Base-by-base conservation (phyloP, 306 rosid species). In the Urtica urens region DNA sequence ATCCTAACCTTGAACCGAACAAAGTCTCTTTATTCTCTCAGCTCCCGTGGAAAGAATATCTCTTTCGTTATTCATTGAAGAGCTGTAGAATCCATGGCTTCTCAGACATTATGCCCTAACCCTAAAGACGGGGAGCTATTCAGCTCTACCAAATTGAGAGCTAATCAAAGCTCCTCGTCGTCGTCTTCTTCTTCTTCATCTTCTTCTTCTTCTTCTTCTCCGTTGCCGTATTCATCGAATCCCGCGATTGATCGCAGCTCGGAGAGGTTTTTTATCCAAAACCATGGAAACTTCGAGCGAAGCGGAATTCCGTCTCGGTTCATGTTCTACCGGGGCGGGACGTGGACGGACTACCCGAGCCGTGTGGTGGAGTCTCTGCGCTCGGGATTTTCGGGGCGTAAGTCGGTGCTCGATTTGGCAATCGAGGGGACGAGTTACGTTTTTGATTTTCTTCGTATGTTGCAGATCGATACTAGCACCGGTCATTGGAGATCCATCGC, bases 361-460 rank as follows among this genome's bases (percentile, higher is more conserved):
- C 45, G 50, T 38, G 69, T 59, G 14, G n/a, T 61, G 0, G 77
- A 59, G 12, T 12, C 39, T 22, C 10, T 78, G 45, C 66, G 71
- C 3, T 15, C 26, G 38, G 64, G 50, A 4, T 82, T 78, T 55
- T n/a, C 22, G 10, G 68, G 62, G 33, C 58, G 72, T 10, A 78
- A 49, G 38, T 60, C 74, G 24, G 43, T 53, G 23, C 17, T 70
- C 1, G 71, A 65, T 5, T 9, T 64, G 18, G 44, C 46, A 21
- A 54, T 81, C 13, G 78, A 50, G 4, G 83, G 79, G 14, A 44
- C 65, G 3, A 62, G 22, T 38, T 67, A 57, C 12, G 21, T 57
- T 26, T 55, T 82, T 40, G 93, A 82, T 57, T 70, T 82, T 23
- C 22, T 57, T 2, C 70, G 81, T 3, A 82, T 82, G 93, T 15